Conservation (phyloP, 2,329 filamentous ascomycete genomes). For the Chaetomiaceae sp. region DNA sequence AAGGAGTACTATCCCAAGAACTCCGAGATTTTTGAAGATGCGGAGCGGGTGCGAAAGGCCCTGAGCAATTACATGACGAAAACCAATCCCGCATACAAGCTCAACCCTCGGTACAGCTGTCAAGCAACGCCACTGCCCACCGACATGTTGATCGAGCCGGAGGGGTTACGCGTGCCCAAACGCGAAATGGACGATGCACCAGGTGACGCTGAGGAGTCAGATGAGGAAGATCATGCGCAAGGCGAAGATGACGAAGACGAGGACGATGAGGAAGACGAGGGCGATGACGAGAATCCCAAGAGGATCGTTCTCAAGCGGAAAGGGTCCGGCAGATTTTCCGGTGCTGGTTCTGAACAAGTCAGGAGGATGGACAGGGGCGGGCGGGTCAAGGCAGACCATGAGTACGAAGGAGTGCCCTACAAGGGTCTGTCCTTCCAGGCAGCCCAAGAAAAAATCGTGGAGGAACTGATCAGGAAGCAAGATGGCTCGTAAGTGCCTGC, state of each 20-base stretch:
- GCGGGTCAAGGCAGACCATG: slow-evolving; percentile 40
- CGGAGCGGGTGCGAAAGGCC: slow-evolving; percentile 79
- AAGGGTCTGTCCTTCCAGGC: slow-evolving; percentile 72
- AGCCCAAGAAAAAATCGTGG: slow-evolving; percentile 78
- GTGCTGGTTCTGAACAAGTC: slow-evolving; percentile 30
- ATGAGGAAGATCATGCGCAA: slow-evolving; percentile 29
- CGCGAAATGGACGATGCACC: slow-evolving; percentile 30
- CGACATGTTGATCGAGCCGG: slow-evolving; percentile 13
- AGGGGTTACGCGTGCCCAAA: slow-evolving; percentile 24
- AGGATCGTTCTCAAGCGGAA: slow-evolving; percentile 23
- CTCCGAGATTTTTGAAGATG: slow-evolving; percentile 71
- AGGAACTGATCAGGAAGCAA: slow-evolving; percentile 63
- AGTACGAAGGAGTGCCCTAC: slow-evolving; percentile 55
- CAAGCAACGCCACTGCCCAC: slow-evolving; percentile 59
- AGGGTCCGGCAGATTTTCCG: slow-evolving; percentile 30
- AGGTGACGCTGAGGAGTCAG: slow-evolving; percentile 27
- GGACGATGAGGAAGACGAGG: slow-evolving; percentile 27
- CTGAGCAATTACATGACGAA: slow-evolving; percentile 84
- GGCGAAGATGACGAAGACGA: slow-evolving; percentile 26
- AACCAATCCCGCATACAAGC: slow-evolving; percentile 74
- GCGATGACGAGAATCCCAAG: slow-evolving; percentile 20
- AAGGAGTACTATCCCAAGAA: slow-evolving; percentile 75
- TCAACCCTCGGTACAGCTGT: slow-evolving; percentile 59
- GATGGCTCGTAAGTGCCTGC: slow-evolving; percentile 52
- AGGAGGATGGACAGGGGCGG: slow-evolving; percentile 25